Percentiles rank a stretch among this genome's conserved stretches.
These are phyloP conservation scores for Neurospora crassa DNA, from an alignment of 2,329 filamentous ascomycete genomes.

Conservation along the genomic window DNA sequence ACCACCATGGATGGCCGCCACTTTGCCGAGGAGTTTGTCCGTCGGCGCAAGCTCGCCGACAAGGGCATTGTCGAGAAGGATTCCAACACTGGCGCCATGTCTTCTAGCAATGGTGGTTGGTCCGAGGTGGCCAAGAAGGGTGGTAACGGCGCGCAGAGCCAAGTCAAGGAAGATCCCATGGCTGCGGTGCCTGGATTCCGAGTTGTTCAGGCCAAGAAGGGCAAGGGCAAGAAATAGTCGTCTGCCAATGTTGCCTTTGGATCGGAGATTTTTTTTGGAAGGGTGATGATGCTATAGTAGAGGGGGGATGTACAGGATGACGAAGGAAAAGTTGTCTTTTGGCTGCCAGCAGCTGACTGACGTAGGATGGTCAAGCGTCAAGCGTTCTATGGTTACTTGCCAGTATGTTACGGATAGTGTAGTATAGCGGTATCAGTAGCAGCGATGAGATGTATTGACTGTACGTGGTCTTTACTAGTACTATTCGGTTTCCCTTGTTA, in stretches of 20 bases:
- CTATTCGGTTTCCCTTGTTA: neutral
- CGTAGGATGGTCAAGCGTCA: neutral
- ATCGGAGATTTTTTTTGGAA: neutral
- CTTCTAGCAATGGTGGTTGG: constrained; percentile 62
- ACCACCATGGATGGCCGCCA: constrained; percentile 86
- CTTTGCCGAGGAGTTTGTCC: constrained; percentile 89
- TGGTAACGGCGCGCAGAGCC: constrained; percentile 28
- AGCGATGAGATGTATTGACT: neutral
- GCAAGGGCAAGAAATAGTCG: constrained; percentile 64
- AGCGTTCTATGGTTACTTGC: neutral
- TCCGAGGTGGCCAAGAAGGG: constrained; percentile 97
- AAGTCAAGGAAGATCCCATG: constrained; percentile 28
- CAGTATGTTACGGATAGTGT: neutral
- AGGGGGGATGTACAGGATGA: neutral
- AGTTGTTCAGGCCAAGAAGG: constrained; percentile 88
- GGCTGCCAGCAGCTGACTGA: neutral
- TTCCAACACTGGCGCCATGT: constrained; percentile 36
- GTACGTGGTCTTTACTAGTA: neutral
- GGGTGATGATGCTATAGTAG: neutral
- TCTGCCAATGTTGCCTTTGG: neutral
- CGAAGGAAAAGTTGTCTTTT: neutral
- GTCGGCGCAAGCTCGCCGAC: constrained; percentile 85
- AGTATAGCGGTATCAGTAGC: neutral
- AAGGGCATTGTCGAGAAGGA: constrained; percentile 74
- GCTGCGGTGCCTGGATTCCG: constrained; percentile 55